Evolutionary conservation across 2,329 filamentous ascomycete genomes (phyloP), one percentile per base, ranked within the genome.

Genomic region (Sodiomyces alkalinus): DNA sequence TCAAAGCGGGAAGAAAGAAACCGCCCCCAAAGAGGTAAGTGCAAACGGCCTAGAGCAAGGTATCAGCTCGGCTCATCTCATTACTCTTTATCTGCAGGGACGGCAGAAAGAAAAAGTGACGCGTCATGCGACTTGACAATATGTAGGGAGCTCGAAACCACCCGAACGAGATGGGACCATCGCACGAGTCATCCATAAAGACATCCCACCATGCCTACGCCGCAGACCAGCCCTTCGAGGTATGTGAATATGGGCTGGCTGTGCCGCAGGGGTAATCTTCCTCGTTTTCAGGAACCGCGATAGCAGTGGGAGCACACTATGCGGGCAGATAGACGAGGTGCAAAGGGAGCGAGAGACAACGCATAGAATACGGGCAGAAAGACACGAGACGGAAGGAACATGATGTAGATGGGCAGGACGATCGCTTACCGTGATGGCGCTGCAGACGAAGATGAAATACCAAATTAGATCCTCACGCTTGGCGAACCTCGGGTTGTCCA

Each of bases 211-310:
- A 74, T 75, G 59, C 74, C 74, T 60, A 64, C 68, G 74, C 64
- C 67, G 62, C 70, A 62, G 56, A 59, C 62, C 67, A 61, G 47
- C 60, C 70, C 66, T 59, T 50, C n/a, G 59, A 59, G 53, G 56
- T 64, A 60, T 74, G 72, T 72, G 74, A 77, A 74, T 64, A 72
- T 58, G 64, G 65, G 60, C 56, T 58, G 56, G 51, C 42, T 43
- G 50, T 64, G 62, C 62, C 66, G 67, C 62, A 71, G 68, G 74
- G 76, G 73, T 69, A 61, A 70, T 82, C 75, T 82, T 65, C 77
- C 77, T 82, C 77, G 62, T 56, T 74, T 80, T 61, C 75, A 82
- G 77, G 77, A 82, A 82, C 76, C 77, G 76, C 62, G 66, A 76
- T 75, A 80, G 75, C 62, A 71, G 76, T 67, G 56, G 66, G 56